These are phyloP conservation scores for Aspergillus ochraceoroseus DNA, from an alignment of 2,329 filamentous ascomycete species.

Conservation along the genomic window DNA sequence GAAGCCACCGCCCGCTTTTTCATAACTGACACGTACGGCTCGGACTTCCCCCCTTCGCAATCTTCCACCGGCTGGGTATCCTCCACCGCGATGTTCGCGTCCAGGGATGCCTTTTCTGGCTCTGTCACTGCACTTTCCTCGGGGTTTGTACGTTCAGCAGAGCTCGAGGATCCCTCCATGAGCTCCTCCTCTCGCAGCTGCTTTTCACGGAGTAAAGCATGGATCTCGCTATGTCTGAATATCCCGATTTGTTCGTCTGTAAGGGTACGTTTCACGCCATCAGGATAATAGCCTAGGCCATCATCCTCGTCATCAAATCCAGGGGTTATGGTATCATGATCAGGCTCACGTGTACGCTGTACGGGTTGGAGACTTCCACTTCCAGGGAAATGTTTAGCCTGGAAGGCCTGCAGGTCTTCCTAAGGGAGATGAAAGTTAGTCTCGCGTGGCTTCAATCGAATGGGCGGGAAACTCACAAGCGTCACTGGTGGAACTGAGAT, in stretches of 20 bases:
- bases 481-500: slow-evolving; percentile 35
- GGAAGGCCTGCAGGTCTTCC: slow-evolving; percentile 58
- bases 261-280: slow-evolving; percentile 81
- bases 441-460: not conserved
- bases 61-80: slow-evolving; percentile 2
- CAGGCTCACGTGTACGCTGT: too few relatives aligned
- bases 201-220: slow-evolving; percentile 58
- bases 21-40: not conserved
- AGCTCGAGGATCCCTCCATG: slow-evolving; percentile 14
- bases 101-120: not conserved
- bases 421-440: slow-evolving; percentile 28
- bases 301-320: slow-evolving; percentile 44
- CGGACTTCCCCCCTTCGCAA: not conserved
- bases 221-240: slow-evolving; percentile 83
- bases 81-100: not conserved
- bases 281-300: slow-evolving; percentile 74
- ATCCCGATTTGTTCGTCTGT: slow-evolving; percentile 88
- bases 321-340: too few relatives aligned
- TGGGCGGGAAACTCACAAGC: slow-evolving; percentile 24
- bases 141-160: slow-evolving; percentile 3
- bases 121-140: not conserved
- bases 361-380: too few relatives aligned
- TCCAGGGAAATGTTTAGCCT: slow-evolving; percentile 54
- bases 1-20: not conserved
- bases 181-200: slow-evolving; percentile 33